Base-by-base conservation (phyloP, 805 yeast species). In the Ogataea pignaliae region DNA sequence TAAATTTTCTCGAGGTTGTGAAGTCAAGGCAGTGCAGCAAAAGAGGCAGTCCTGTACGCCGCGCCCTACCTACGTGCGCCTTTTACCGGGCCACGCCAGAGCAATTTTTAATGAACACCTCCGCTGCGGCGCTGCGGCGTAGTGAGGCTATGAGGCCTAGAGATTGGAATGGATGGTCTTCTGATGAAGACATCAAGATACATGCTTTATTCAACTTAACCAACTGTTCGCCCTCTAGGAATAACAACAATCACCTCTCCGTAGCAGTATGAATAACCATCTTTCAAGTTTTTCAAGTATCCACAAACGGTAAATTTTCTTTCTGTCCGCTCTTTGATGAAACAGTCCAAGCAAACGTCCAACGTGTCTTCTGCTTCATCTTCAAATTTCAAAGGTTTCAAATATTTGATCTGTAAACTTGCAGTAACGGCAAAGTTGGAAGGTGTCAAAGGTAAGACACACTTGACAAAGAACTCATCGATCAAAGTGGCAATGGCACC, bases 381-480 rank as follows among this genome's bases (percentile, higher is more conserved):
- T 10, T 32, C 16, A 13, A 58, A 49, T 26, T 50, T 48, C 18
- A 60, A 35, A 18, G 71, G 68, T 38, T 44, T 53, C 26, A 53
- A 29, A 50, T 75, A 77, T 43, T 71, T 64, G 8, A 77, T 68
- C 3, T 68, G 53, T 32, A 77, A 57, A 30, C 59, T 63, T 2
- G 75, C 80, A 7, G 82, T 77, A n/a, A 75, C 78, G 10, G 81
- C 81, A 41, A 64, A 66, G 38, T 45, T 36, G 10, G 69, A 61
- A 0, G 75, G 76, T 16, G 77, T 65, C 15, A 64, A 50, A 3
- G 79, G 72, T 47, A 77, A 69, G 14, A 75, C 79, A 39, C 75
- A 73, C n/a, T 69, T 55, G 45, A 78, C 75, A 41, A 76, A 64
- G 3, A 72, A 76, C 53, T 76, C 82, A 51, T 77, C 82, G 10